Evolutionary conservation across 2,329 filamentous ascomycete species (phyloP), one percentile per base, ranked within the genome.

Genomic region (Aspergillus ruber): DNA sequence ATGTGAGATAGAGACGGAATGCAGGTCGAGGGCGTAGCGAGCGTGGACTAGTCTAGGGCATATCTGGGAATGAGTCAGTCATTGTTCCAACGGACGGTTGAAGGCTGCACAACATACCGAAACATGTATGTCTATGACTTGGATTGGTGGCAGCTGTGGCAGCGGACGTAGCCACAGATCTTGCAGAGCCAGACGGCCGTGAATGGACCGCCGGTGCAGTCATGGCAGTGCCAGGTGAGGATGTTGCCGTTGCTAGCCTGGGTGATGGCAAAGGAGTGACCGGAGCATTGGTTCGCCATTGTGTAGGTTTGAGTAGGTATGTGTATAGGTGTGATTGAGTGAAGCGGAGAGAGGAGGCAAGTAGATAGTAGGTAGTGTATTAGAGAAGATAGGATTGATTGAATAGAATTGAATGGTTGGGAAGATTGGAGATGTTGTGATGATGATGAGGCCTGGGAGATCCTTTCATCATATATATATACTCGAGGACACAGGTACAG

Each of bases 141-240:
- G 42, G 61, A 55, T 42, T 56, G 67, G 56, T 70, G 64, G 58
- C 68, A 71, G 35, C 58, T 51, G 50, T 71, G 66, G 56, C 68
- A 71, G 17, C 68, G 68, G 55, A 61, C 69, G 50, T 69, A 62
- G 27, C 64, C 64, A 59, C 68, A 71, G 48, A 67, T 60, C 58
- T 71, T 71, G 63, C 68, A 71, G 20, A 62, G 67, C 68, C 68
- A 71, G 53, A 71, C 70, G 20, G 68, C 68, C 39, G 66, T 56
- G 47, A 65, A 70, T 32, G 68, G 68, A 18, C 68, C 68, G 36
- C 62, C 60, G 54, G 68, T 70, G 59, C 68, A 71, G 52, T 69
- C 64, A 4, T 66, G 70, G 54, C 68, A 71, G n/a, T 66, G 63
- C 68, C 68, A 71, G 43, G 65, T 67, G 46, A 71, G 57, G 49